Base-by-base conservation (phyloP, 768 basidiomycete genomes). In the Russula abietina region DNA sequence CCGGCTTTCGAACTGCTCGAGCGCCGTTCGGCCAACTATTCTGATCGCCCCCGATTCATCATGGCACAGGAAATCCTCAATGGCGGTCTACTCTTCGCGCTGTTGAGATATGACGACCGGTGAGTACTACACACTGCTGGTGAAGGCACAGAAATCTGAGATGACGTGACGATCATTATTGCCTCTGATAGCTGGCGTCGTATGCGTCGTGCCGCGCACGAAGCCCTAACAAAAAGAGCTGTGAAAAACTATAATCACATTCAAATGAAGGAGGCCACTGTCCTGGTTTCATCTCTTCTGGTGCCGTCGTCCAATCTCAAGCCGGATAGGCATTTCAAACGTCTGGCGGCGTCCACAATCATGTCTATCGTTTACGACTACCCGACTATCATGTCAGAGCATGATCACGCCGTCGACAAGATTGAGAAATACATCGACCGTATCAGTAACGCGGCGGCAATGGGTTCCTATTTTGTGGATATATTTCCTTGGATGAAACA, bases 151-250 rank as follows among this genome's bases (percentile, higher is more conserved):
- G 30, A 4, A 6, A 7, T 28, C 3, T 2, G 30, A 30, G 5
- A 5, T 30, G 2, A 30, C 28, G n/a, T 30, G 24, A 22, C 33
- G 19, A 14, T 2, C 28, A 9, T 5, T 2, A 2, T 12, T 36
- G 1, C 17, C 19, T 14, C 32, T 24, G 4, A 24, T 60, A 75
- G 74, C 24, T 75, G 73, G 72, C 68, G 72, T 22, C 65, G 71
- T 5, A 70, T 74, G 69, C 70, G 73, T 30, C 69, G 72, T 10
- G 71, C 72, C 4, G 69, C 70, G 2, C 72, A 74, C 48, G 74
- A 73, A 52, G 70, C 71, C 4, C 69, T 76, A 30, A 70, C 65
- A 58, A 69, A 69, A 41, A 57, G 64, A 14, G 62, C 61, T 3
- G 63, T 69, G 1, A 55, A 46, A 36, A 49, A 62, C 32, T 75